Evolutionary conservation across 805 yeast genomes (phyloP), one percentile per base, ranked within the genome.

Genomic region (Barnettozyma californica): DNA sequence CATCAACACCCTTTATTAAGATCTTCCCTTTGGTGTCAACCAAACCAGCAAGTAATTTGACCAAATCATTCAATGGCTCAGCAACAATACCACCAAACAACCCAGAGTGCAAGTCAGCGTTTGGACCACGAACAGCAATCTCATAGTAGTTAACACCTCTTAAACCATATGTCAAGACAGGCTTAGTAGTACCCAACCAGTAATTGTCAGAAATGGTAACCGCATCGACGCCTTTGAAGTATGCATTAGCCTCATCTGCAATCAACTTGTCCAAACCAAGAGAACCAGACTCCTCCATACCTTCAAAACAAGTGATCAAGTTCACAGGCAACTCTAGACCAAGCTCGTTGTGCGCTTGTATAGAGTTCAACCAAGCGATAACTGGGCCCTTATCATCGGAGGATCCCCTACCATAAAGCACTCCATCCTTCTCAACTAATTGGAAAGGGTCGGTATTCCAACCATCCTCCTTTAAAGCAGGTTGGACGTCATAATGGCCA

Each of bases 311-410:
- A 65, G 87, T 84, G 44, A 90, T 78, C 59, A 94, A 70, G 71
- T 94, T 94, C 53, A 94, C 97, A 18, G 99, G 99, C 50, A 94
- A 76, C 54, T 91, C 97, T 62, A 87, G 63, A 19, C 88, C 90
- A 49, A 88, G 77, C 57, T 82, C 86, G 49, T 77, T 82, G 70
- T 94, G 97, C 14, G 99, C 97, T 70, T 91, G 86, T 39, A 94
- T 75, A 37, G 83, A 84, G 66, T 94, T 92, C 65, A 94, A 77
- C 99, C 99, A 94, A 47, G 96, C 97, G 59, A 91, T 75, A 41
- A 94, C 95, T 34, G 99, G 99, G 29, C 99, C 99, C 69, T 95
- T 94, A 66, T 94, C 99, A 65, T 94, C 99, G 38, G 97, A 87
- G 19, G 96, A 74, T 40, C 99, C 99, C 69, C 99, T 82, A 43